Conservation (phyloP, 768 basidiomycete species). For the Amanita pseudoporphyria region DNA sequence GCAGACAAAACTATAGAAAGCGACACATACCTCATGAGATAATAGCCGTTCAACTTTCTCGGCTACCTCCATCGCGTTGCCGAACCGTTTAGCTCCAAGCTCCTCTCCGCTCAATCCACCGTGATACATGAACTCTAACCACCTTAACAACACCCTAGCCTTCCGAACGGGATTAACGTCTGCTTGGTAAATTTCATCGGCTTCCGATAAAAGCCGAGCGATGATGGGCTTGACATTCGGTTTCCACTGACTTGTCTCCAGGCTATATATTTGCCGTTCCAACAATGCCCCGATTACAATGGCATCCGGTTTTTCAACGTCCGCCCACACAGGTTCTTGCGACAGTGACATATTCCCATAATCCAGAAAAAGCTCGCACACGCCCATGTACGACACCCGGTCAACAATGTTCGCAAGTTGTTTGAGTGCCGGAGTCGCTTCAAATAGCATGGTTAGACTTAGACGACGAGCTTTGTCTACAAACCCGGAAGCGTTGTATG, state of each 20-base stretch:
- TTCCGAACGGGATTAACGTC: conserved; percentile 45
- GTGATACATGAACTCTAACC: conserved; percentile 43
- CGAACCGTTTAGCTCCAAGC: conserved; percentile 14
- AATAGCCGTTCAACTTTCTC: conserved; percentile 34
- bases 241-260: conserved; percentile 51
- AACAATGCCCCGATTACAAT: conserved; percentile 43
- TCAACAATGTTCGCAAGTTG: conserved; percentile 57
- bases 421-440: conserved; percentile 30
- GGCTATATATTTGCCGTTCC: conserved; percentile 47
- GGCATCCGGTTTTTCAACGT: conserved; percentile 12
- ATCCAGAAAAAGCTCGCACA: conserved; percentile 54
- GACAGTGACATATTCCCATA: conserved; percentile 40
- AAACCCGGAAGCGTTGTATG: conserved; percentile 36
- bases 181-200: conserved; percentile 38
- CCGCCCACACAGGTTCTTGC: conserved; percentile 5
- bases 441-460: conserved; percentile 26
- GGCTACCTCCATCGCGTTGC: conserved; percentile 28
- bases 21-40: conserved; percentile 29
- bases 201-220: conserved; percentile 34
- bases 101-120: conserved; percentile 18
- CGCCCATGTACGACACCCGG: conserved; percentile 53
- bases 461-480: conserved; percentile 20
- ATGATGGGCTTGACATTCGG: conserved; percentile 36
- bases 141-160: conserved; percentile 44
- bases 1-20: neutral